These are phyloP conservation scores for Chlamydomonas sp. DNA, from an alignment of 139 green algal species.

Conservation along the genomic window DNA sequence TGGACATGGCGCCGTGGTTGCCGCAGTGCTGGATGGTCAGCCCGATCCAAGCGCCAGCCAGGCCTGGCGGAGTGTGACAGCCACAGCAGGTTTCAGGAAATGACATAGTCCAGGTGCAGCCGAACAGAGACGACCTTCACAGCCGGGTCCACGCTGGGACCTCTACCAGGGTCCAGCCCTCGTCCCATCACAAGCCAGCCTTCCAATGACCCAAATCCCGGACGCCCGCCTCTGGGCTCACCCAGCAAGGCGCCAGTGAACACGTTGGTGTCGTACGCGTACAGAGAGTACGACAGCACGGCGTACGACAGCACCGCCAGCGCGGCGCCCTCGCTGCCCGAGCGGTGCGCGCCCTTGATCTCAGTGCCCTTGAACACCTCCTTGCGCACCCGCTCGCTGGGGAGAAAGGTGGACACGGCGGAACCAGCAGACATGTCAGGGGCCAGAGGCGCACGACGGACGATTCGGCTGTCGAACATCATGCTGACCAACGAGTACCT, in stretches of 20 bases:
- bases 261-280: constrained; percentile 57
- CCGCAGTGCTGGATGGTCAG: constrained; percentile 87
- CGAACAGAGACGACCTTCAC: too few relatives aligned
- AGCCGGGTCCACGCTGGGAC: too few relatives aligned
- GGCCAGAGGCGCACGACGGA: too few relatives aligned
- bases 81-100: too few relatives aligned
- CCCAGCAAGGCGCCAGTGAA: constrained; percentile 73
- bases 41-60: constrained; percentile 85
- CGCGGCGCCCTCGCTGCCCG: constrained; percentile 74
- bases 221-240: constrained; percentile 12
- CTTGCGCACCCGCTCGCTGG: constrained; percentile 73
- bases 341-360: constrained; percentile 76
- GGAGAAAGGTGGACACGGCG: neutral
- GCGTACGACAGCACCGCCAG: constrained; percentile 70
- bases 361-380: constrained; percentile 86
- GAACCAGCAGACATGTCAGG: neutral
- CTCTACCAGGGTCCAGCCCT: too few relatives aligned
- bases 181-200: too few relatives aligned
- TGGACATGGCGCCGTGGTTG: constrained; percentile 93
- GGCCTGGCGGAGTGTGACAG: constrained; percentile 39
- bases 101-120: too few relatives aligned
- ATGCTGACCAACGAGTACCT: too few relatives aligned
- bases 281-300: constrained; percentile 64
- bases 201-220: too few relatives aligned
- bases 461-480: too few relatives aligned